Evolutionary conservation across 2,329 filamentous ascomycete species (phyloP).

Genomic region (Aspergillus piperis): DNA sequence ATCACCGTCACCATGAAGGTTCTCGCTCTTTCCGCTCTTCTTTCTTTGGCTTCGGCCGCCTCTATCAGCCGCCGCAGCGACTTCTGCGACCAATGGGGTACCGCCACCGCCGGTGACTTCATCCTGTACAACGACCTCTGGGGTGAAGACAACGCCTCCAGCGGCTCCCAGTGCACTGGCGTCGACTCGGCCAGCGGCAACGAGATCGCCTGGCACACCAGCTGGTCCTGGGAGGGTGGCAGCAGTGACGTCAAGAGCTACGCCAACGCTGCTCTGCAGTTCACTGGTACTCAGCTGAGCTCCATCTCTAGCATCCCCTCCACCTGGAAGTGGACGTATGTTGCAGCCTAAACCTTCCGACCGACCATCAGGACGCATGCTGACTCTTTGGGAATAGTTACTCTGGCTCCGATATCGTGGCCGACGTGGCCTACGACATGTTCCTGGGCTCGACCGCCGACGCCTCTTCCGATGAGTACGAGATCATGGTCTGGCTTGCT

Average conservation of each 20-base stretch:
- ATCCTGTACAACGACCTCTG: conserved; percentile 58
- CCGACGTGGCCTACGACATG: conserved; percentile 64
- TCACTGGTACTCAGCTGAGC: conserved; percentile 36
- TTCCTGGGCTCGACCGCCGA: conserved; percentile 56
- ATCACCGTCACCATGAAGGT: conserved; percentile 31
- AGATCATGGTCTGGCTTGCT: conserved; percentile 68
- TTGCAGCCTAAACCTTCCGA: background rate
- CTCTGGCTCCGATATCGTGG: conserved; percentile 52
- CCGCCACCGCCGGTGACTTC: conserved; percentile 43
- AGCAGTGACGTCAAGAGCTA: conserved; percentile 49
- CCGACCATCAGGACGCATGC: background rate
- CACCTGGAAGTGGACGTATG: conserved; percentile 48
- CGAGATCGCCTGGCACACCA: conserved; percentile 47
- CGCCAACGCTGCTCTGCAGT: conserved; percentile 46
- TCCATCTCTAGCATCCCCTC: conserved; percentile 46
- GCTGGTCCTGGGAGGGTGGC: conserved; percentile 49
- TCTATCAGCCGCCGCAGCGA: conserved; percentile 31
- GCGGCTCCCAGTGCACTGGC: conserved; percentile 48
- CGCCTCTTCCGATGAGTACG: conserved; percentile 52
- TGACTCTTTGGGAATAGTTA: conserved; percentile 39
- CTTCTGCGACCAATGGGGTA: conserved; percentile 46
- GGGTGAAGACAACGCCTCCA: conserved; percentile 41
- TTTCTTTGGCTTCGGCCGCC: conserved; percentile 28
- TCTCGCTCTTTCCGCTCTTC: conserved; percentile 22
- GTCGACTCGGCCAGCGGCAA: conserved; percentile 39